Base-by-base conservation (phyloP, 345 rosid genomes). In the Cardamine occulta region DNA sequence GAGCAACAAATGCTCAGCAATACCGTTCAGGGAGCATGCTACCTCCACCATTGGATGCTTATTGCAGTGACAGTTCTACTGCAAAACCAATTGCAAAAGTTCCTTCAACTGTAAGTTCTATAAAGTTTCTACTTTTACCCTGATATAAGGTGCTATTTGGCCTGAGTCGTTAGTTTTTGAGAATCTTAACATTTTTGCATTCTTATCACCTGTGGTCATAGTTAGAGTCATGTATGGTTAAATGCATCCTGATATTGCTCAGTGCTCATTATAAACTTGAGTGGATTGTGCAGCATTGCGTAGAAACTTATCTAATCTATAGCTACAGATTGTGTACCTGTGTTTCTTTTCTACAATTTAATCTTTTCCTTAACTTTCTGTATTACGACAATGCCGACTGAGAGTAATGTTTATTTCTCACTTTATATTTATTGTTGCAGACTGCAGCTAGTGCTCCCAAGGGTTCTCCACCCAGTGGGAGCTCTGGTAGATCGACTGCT, bases 41-140 rank as follows among this genome's bases (percentile, higher is more conserved):
- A 77, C 98, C 98, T 63, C 95, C 95, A 8, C 93, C 98, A 2
- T 4, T 85, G 35, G 91, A 88, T 86, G 93, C 86, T 72, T 82
- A 81, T 77, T 70, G 81, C 74, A 73, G 72, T 42, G 86, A 66
- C 68, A 79, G 61, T 72, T 79, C 88, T 73, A 57, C 82, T 4
- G 83, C 85, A 65, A 93, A 88, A 74, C 89, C 86, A 44, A 82
- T 79, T 51, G 76, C 69, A n/a, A 90, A 84, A 76, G 84, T 15
- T 84, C 60, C 79, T 70, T 57, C 87, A 56, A 89, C 70, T 84
- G 97, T 93, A 83, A 88, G 98, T 47, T 72, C 18, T 26, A 8
- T 28, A 13, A 57, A 26, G 2, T 59, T 59, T 68, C 8, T 21
- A 39, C 32, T 15, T 28, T 18, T 4, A 23, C 55, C 26, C 24